These are phyloP conservation scores for Teunomyces panamensis DNA, from an alignment of 805 yeast genomes.

Conservation along the genomic window DNA sequence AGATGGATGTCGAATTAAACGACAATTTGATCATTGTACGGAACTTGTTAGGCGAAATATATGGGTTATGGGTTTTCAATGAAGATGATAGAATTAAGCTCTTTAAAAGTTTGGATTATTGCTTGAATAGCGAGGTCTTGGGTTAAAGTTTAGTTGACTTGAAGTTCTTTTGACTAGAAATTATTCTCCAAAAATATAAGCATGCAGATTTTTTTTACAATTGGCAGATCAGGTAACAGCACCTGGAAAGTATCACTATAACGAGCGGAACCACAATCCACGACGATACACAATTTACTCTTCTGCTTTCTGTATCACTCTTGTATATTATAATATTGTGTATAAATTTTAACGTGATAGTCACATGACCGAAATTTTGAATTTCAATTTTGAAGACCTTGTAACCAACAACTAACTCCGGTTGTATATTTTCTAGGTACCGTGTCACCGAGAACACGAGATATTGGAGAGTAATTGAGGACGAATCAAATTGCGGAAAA, in stretches of 20 bases:
- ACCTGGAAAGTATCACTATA: too few species aligned
- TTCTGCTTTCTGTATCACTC: too few species aligned
- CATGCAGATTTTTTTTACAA: too few species aligned
- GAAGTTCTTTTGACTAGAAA: too few species aligned
- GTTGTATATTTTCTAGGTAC: background rate
- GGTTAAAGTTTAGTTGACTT: background rate
- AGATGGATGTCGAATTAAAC: conserved; percentile 64
- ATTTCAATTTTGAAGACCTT: conserved; percentile 1
- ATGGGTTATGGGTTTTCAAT: conserved; percentile 76
- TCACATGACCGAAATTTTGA: background rate
- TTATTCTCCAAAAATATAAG: too few species aligned
- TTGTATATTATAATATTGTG: background rate
- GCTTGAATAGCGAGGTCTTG: conserved; percentile 32
- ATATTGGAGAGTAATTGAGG: background rate
- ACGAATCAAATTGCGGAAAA: background rate
- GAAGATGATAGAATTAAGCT: conserved; percentile 62
- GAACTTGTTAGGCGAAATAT: conserved; percentile 65
- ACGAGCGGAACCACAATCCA: too few species aligned
- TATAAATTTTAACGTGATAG: background rate
- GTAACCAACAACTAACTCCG: background rate
- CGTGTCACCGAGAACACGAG: background rate
- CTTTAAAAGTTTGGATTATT: conserved; percentile 43
- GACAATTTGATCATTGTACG: conserved; percentile 70
- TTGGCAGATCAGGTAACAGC: too few species aligned
- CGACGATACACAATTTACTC: too few species aligned